phyloP scores from a whole-genome alignment of 1,284 basidiomycete genomes.

The Leucoagaricus sp. region DNA sequence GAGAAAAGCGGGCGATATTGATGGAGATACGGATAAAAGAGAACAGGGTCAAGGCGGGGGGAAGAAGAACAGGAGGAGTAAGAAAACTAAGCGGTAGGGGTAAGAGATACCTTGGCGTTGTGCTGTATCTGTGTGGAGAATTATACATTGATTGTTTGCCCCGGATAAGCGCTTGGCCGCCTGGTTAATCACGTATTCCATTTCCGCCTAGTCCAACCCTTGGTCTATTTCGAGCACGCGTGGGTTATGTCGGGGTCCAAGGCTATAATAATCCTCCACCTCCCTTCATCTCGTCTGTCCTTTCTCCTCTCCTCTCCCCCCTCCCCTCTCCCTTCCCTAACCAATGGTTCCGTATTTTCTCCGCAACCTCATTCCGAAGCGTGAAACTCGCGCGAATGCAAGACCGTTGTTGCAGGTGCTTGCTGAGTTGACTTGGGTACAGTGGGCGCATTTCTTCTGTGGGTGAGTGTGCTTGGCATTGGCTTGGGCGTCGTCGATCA shows the following conservation, averaged over 20 bases:
- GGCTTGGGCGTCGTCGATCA: background rate
- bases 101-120: background rate
- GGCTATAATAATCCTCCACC: background rate
- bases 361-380: slow-evolving; percentile 50
- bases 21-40: slow-evolving; percentile 20
- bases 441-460: slow-evolving; percentile 59
- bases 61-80: slow-evolving; percentile 54
- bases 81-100: slow-evolving; percentile 56
- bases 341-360: slow-evolving; percentile 49
- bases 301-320: background rate
- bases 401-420: slow-evolving; percentile 42
- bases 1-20: slow-evolving; percentile 58
- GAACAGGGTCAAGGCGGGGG: slow-evolving; percentile 16
- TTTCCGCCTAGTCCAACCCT: too few relatives aligned
- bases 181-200: too few relatives aligned
- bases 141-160: background rate
- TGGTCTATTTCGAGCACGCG: too few relatives aligned
- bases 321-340: background rate
- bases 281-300: background rate
- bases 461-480: slow-evolving; percentile 47
- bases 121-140: background rate
- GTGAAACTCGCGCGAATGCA: slow-evolving; percentile 38
- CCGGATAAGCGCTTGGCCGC: too few relatives aligned
- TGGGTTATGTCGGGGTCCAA: too few relatives aligned
- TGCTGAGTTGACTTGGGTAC: slow-evolving; percentile 40